Evolutionary conservation across 1,284 basidiomycete genomes (phyloP).

Genomic region (Earliella scabrosa): DNA sequence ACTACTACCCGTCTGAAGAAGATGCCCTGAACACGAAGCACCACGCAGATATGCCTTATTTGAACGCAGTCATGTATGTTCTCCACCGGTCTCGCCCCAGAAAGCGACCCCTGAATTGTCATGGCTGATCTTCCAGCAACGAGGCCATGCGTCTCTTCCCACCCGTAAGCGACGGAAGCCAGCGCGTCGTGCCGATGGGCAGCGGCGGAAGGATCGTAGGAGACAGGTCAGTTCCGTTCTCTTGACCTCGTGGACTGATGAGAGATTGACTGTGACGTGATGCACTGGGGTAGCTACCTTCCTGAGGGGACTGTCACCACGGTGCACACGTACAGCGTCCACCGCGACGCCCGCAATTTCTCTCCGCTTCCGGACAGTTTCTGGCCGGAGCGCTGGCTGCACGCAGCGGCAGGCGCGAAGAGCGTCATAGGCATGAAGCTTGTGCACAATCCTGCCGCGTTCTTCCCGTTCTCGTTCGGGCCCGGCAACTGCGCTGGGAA

Average conservation of each 20-base stretch:
- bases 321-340: slow-evolving; percentile 34
- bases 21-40: slow-evolving; percentile 30
- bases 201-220: slow-evolving; percentile 31
- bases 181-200: slow-evolving; percentile 44
- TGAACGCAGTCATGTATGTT: slow-evolving; percentile 39
- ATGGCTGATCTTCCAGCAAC: slow-evolving; percentile 48
- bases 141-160: slow-evolving; percentile 62
- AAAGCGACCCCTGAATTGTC: slow-evolving; percentile 1
- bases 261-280: neutral
- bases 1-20: slow-evolving; percentile 31
- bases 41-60: slow-evolving; percentile 35
- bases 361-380: slow-evolving; percentile 32
- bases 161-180: slow-evolving; percentile 57
- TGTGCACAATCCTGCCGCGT: slow-evolving; percentile 32
- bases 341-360: slow-evolving; percentile 40
- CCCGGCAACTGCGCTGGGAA: slow-evolving; percentile 39
- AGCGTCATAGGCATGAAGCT: slow-evolving; percentile 16
- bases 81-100: neutral
- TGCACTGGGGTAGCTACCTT: slow-evolving; percentile 24
- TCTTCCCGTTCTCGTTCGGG: slow-evolving; percentile 37
- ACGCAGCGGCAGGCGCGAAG: slow-evolving; percentile 12
- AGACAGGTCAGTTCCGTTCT: slow-evolving; percentile 30
- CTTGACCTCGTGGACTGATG: neutral
- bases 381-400: slow-evolving; percentile 39
- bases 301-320: slow-evolving; percentile 34